Evolutionary conservation across 169 alveolate genomes (phyloP).

Genomic region (Cryptosporidium ubiquitum): DNA sequence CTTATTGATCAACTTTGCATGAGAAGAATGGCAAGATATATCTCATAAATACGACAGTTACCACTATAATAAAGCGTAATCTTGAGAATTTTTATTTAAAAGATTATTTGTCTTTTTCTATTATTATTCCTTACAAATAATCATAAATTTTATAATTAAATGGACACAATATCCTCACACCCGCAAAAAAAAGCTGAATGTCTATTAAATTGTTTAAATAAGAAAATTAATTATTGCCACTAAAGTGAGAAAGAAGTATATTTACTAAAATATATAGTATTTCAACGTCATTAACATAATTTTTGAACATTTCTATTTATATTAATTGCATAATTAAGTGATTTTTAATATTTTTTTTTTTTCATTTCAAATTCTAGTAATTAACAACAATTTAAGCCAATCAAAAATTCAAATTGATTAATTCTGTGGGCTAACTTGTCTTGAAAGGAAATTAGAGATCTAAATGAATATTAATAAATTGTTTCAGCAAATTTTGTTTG

Average conservation of each 20-base stretch:
- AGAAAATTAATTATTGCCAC: not conserved
- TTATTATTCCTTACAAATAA: not conserved
- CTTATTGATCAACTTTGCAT: not conserved
- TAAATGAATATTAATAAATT: not conserved
- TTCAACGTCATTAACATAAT: not conserved
- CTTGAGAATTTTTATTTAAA: not conserved
- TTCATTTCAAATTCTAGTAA: not conserved
- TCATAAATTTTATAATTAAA: not conserved
- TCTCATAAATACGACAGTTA: not conserved
- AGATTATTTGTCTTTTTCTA: not conserved
- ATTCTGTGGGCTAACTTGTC: not conserved
- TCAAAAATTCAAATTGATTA: not conserved
- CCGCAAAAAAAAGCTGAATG: slow-evolving; percentile 35
- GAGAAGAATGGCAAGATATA: not conserved
- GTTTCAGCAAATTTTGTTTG: not conserved
- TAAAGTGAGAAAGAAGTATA: not conserved
- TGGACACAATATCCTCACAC: not conserved
- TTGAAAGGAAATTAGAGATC: not conserved
- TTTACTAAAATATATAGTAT: not conserved
- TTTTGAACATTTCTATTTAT: not conserved
- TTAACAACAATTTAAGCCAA: not conserved
- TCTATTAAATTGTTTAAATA: not conserved
- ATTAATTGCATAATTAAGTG: not conserved
- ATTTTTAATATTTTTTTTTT: not conserved
- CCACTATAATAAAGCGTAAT: not conserved